phyloP scores from a whole-genome alignment of 2,329 filamentous ascomycete species.

The Hypoxylon sp. region DNA sequence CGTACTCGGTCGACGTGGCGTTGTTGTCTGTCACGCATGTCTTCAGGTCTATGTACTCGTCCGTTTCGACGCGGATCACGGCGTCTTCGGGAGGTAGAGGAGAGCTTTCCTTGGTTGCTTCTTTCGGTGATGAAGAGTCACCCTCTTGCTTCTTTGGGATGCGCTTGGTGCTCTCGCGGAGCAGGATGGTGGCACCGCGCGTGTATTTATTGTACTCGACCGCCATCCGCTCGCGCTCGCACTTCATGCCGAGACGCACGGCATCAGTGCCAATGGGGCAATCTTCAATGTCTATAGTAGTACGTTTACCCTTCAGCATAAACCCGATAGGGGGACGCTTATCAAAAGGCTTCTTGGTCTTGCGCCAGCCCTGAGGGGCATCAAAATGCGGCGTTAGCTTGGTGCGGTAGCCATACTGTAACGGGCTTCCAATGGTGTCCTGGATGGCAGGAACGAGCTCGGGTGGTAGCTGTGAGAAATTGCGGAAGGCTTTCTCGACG shows the following conservation, averaged over 20 bases:
- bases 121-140: conserved; percentile 48
- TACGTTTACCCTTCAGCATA: conserved; percentile 84
- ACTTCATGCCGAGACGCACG: conserved; percentile 82
- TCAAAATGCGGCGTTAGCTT: conserved; percentile 98
- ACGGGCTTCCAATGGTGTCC: conserved; percentile 89
- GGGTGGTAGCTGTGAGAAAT: conserved; percentile 87
- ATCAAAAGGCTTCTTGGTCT: conserved; percentile 66
- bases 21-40: conserved; percentile 91
- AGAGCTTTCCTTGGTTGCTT: conserved; percentile 1
- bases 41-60: conserved; percentile 80
- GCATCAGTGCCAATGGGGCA: conserved; percentile 94
- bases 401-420: conserved; percentile 94
- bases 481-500: conserved; percentile 90
- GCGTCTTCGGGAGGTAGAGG: conserved; percentile 10
- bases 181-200: conserved; percentile 87
- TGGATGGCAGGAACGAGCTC: conserved; percentile 81
- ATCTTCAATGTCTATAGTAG: conserved; percentile 94
- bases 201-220: conserved; percentile 79
- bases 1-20: conserved; percentile 86
- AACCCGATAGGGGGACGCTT: conserved; percentile 88
- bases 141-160: conserved; percentile 61
- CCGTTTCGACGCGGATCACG: conserved; percentile 64
- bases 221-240: conserved; percentile 82
- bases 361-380: conserved; percentile 74
- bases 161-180: conserved; percentile 87